Evolutionary conservation across 805 yeast genomes (phyloP).

Genomic region (Suhomyces tanzawaensis): DNA sequence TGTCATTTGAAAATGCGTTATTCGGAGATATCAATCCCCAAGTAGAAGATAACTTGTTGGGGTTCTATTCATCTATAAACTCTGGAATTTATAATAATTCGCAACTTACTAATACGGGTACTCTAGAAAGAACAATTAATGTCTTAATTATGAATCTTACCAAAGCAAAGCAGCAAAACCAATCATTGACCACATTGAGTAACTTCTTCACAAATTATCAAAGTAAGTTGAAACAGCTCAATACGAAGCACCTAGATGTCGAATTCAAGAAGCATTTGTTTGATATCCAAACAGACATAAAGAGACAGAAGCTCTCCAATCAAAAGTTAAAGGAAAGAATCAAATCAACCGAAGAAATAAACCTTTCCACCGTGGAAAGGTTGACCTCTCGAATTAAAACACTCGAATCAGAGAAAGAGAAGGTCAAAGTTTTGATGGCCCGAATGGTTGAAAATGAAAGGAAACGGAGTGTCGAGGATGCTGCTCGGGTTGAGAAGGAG

Average conservation of each 20-base stretch:
- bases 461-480: background rate
- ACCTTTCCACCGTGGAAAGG: conserved; percentile 1
- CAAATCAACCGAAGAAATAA: conserved; percentile 11
- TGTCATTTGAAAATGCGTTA: conserved; percentile 54
- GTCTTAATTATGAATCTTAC: conserved; percentile 54
- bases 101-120: conserved; percentile 55
- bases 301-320: conserved; percentile 12
- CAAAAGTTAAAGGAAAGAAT: conserved; percentile 15
- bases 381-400: conserved; percentile 5
- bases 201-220: conserved; percentile 53
- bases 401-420: conserved; percentile 11
- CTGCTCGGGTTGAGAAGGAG: too few relatives aligned
- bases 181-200: conserved; percentile 53
- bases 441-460: conserved; percentile 3
- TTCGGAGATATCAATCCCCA: conserved; percentile 56
- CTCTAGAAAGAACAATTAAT: conserved; percentile 54
- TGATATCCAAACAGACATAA: conserved; percentile 15
- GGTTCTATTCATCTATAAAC: conserved; percentile 45
- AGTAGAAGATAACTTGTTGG: conserved; percentile 51
- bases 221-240: conserved; percentile 21
- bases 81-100: conserved; percentile 60
- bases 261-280: conserved; percentile 15
- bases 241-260: conserved; percentile 21
- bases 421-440: conserved; percentile 3
- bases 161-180: conserved; percentile 57